These are phyloP conservation scores for Metschnikowia sp. DNA, from an alignment of 805 yeast genomes.

Conservation along the genomic window DNA sequence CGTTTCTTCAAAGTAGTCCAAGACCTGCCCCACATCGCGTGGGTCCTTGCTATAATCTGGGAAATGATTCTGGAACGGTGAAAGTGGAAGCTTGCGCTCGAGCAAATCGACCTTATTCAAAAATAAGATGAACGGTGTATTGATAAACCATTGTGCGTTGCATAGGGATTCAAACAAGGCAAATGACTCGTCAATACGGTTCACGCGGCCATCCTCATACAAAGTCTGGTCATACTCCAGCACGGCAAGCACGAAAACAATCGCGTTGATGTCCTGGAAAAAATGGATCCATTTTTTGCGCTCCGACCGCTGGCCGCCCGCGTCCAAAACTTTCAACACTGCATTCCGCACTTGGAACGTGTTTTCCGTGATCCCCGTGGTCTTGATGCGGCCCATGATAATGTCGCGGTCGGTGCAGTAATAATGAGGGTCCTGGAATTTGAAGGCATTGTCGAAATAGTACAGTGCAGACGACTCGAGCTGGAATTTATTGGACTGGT, in stretches of 20 bases:
- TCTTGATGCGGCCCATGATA: conserved; percentile 84
- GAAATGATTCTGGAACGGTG: conserved; percentile 69
- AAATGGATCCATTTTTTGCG: conserved; percentile 94
- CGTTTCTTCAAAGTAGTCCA: conserved; percentile 64
- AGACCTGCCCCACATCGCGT: conserved; percentile 61
- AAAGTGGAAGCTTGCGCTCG: conserved; percentile 59
- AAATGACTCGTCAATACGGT: conserved; percentile 88
- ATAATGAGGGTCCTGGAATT: conserved; percentile 63
- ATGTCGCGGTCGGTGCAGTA: conserved; percentile 79
- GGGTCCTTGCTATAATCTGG: conserved; percentile 72
- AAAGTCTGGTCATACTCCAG: conserved; percentile 90
- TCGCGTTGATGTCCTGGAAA: conserved; percentile 84
- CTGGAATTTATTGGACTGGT: conserved; percentile 72
- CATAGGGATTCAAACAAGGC: conserved; percentile 78
- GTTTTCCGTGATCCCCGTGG: conserved; percentile 93
- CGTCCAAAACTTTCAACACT: conserved; percentile 79
- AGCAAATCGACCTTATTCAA: conserved; percentile 85
- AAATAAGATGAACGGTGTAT: conserved; percentile 86
- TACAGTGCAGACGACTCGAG: conserved; percentile 79
- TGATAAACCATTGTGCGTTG: conserved; percentile 79
- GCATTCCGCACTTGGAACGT: conserved; percentile 62
- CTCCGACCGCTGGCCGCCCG: conserved; percentile 94
- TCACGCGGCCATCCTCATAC: conserved; percentile 85
- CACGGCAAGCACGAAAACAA: conserved; percentile 83
- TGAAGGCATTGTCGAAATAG: conserved; percentile 70